These are phyloP conservation scores for Yamadazyma buinensis DNA, from an alignment of 1,139 yeast species.

Conservation along the genomic window DNA sequence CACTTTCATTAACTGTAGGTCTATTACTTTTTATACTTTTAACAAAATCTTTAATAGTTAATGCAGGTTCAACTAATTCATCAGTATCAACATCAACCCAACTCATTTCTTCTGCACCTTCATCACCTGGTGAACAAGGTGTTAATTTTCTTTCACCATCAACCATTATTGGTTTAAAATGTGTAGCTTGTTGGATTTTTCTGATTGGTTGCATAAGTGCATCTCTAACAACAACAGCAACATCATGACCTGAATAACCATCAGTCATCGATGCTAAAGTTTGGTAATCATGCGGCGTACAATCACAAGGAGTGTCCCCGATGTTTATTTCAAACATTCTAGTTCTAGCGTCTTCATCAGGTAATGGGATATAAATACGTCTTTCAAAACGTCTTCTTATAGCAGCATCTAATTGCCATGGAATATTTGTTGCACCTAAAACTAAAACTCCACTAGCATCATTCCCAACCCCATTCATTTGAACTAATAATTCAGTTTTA, in stretches of 20 bases:
- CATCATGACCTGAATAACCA: conserved; percentile 97
- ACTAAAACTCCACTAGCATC: conserved; percentile 92
- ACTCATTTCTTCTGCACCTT: conserved; percentile 78
- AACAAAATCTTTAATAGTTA: conserved; percentile 87
- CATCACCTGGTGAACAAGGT: conserved; percentile 97
- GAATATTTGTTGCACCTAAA: conserved; percentile 96
- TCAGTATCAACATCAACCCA: conserved; percentile 94
- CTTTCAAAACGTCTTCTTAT: conserved; percentile 94
- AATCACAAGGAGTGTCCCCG: conserved; percentile 82
- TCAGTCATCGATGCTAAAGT: conserved; percentile 90
- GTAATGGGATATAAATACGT: conserved; percentile 91
- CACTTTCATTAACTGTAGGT: conserved; percentile 89
- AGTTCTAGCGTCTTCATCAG: conserved; percentile 86
- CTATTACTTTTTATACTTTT: conserved; percentile 89
- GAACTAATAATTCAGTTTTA: conserved; percentile 92
- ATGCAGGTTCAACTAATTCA: conserved; percentile 83
- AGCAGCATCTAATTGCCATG: conserved; percentile 99
- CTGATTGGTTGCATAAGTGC: conserved; percentile 98
- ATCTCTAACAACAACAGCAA: conserved; percentile 94
- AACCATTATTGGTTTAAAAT: conserved; percentile 62
- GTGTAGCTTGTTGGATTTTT: conserved; percentile 94
- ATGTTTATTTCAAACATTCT: conserved; percentile 93
- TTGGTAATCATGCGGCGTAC: conserved; percentile 70
- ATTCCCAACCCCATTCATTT: conserved; percentile 98
- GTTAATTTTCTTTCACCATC: conserved; percentile 51